These are phyloP conservation scores for Talaromyces sp. DNA, from an alignment of 2,329 filamentous ascomycete genomes.

Conservation along the genomic window DNA sequence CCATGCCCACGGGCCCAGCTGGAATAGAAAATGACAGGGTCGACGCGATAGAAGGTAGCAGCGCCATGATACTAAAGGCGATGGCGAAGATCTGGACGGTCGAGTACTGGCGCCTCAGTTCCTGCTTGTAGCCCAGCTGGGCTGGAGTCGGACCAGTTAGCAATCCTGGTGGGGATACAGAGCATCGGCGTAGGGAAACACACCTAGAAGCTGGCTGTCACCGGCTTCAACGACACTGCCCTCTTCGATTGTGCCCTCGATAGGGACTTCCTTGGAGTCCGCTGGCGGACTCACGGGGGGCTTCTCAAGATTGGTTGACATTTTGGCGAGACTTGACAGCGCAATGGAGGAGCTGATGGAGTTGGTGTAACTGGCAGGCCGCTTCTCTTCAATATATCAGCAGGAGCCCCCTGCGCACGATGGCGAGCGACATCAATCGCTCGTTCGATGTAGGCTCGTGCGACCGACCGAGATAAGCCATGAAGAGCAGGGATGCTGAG, in stretches of 20 bases:
- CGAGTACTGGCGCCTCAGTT: slow-evolving; percentile 58
- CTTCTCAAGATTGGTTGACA: slow-evolving; percentile 6
- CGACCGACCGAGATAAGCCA: not conserved
- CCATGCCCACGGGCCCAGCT: slow-evolving; percentile 57
- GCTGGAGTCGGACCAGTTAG: slow-evolving; percentile 1
- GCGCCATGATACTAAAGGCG: slow-evolving; percentile 58
- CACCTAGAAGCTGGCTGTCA: slow-evolving; percentile 11
- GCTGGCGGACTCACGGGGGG: not conserved
- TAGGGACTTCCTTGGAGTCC: not conserved
- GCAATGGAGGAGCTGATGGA: not conserved
- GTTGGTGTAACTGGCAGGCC: not conserved
- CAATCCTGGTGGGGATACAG: not conserved
- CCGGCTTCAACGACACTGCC: slow-evolving; percentile 2
- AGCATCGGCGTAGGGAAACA: not conserved
- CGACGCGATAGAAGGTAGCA: slow-evolving; percentile 58
- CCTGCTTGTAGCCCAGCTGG: slow-evolving; percentile 52
- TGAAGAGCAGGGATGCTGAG: not conserved
- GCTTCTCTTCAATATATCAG: not conserved
- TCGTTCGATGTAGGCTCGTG: not conserved
- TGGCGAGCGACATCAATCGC: not conserved
- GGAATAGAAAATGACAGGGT: slow-evolving; percentile 57
- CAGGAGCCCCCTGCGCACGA: not conserved
- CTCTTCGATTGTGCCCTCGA: slow-evolving; percentile 1
- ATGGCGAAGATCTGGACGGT: slow-evolving; percentile 61
- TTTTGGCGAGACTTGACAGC: not conserved